Evolutionary conservation across 1,284 basidiomycete species (phyloP).

Genomic region (Irpex sp.): DNA sequence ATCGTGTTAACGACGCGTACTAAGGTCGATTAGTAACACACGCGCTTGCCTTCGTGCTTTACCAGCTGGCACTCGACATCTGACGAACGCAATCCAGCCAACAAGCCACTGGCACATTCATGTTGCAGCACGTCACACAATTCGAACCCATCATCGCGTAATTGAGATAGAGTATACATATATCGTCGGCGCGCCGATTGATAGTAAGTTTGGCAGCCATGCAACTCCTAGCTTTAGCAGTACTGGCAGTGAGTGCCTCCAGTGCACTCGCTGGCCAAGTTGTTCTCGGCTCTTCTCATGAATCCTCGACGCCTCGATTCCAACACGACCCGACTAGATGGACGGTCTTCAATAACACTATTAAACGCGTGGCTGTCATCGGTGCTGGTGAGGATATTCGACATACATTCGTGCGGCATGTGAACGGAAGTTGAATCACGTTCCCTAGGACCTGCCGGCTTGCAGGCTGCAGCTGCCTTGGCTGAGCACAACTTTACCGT

Average conservation of each 20-base stretch:
- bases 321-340: neutral
- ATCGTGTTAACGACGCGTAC: neutral
- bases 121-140: neutral
- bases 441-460: slow-evolving; percentile 8
- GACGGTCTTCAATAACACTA: slow-evolving; percentile 7
- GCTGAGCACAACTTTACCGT: slow-evolving; percentile 14
- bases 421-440: neutral
- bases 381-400: slow-evolving; percentile 8
- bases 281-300: neutral
- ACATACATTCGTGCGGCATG: neutral
- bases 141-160: slow-evolving; percentile 9
- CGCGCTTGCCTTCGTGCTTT: slow-evolving; percentile 6
- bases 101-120: neutral
- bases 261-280: slow-evolving; percentile 5
- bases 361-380: slow-evolving; percentile 13
- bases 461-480: slow-evolving; percentile 8
- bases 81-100: neutral
- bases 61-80: neutral
- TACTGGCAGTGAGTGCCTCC: neutral
- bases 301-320: neutral
- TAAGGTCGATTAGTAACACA: neutral
- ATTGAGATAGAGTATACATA: neutral
- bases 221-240: neutral
- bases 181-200: neutral
- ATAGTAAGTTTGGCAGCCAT: neutral